Percentiles rank a stretch among this genome's conserved stretches.
phyloP scores from a whole-genome alignment of 139 green algal genomes.

The Nannochloris sp. region DNA sequence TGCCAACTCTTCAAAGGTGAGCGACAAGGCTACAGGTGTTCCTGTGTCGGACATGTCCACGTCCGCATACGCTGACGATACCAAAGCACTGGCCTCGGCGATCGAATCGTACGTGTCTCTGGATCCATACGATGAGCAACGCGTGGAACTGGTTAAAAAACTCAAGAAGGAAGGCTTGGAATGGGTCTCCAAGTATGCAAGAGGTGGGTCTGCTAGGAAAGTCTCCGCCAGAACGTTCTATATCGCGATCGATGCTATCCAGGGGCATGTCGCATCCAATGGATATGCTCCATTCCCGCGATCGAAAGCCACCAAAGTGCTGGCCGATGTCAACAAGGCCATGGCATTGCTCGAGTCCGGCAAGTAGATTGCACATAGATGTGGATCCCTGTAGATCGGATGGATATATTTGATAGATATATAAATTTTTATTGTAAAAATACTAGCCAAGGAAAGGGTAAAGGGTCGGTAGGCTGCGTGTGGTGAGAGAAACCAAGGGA shows the following conservation, averaged over 20 bases:
- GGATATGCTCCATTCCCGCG: conserved; percentile 39
- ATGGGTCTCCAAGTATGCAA: conserved; percentile 47
- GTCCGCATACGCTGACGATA: conserved; percentile 9
- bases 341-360: conserved; percentile 23
- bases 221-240: conserved; percentile 42
- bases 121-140: conserved; percentile 1
- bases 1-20: conserved; percentile 3
- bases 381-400: too few species aligned
- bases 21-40: not conserved
- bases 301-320: conserved; percentile 29
- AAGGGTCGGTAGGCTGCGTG: too few species aligned
- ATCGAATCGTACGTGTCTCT: conserved; percentile 1
- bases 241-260: conserved; percentile 44
- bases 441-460: too few species aligned
- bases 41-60: conserved; percentile 8
- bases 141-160: conserved; percentile 22
- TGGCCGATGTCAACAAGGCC: conserved; percentile 23
- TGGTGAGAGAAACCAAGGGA: too few species aligned
- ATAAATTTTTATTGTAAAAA: too few species aligned
- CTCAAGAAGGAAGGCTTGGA: conserved; percentile 31
- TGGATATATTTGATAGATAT: too few species aligned
- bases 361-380: conserved; percentile 1
- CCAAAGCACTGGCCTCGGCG: conserved; percentile 2
- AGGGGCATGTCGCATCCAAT: conserved; percentile 33
- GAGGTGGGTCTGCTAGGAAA: conserved; percentile 39